These are phyloP conservation scores for Hypoxylon crocopeplum DNA, from an alignment of 495 filamentous ascomycete genomes.

Conservation along the genomic window DNA sequence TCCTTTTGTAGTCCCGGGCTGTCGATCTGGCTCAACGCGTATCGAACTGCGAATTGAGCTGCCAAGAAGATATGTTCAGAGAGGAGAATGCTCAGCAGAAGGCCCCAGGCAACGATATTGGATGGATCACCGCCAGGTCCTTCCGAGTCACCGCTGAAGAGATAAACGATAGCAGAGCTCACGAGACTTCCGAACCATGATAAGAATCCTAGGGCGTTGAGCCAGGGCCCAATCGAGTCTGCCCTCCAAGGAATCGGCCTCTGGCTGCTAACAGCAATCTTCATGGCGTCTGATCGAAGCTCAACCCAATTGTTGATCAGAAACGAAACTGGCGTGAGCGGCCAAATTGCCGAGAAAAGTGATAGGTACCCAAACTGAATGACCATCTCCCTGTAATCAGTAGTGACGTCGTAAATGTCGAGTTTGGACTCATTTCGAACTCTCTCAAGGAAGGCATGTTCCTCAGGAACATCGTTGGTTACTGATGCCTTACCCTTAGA, in stretches of 20 bases:
- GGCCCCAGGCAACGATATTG: constrained; percentile 77
- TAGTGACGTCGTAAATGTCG: constrained; percentile 82
- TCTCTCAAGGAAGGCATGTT: constrained; percentile 76
- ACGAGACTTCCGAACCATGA: constrained; percentile 92
- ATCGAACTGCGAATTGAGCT: constrained; percentile 71
- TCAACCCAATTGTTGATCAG: constrained; percentile 97
- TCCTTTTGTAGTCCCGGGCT: constrained; percentile 84
- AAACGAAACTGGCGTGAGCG: constrained; percentile 86
- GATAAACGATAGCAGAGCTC: constrained; percentile 81
- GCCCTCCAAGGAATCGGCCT: constrained; percentile 85
- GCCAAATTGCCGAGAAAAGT: constrained; percentile 93
- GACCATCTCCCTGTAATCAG: constrained; percentile 92
- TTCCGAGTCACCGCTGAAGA: constrained; percentile 75
- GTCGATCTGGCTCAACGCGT: constrained; percentile 79
- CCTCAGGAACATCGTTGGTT: constrained; percentile 68
- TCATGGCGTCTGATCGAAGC: constrained; percentile 89
- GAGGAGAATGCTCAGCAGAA: constrained; percentile 84
- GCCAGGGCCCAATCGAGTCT: constrained; percentile 95
- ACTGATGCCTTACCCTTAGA: constrained; percentile 54
- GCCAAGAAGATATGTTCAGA: constrained; percentile 86
- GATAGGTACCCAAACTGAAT: constrained; percentile 95
- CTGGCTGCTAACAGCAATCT: constrained; percentile 90
- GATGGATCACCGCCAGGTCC: constrained; percentile 60
- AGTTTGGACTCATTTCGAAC: constrained; percentile 90
- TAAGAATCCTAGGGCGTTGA: constrained; percentile 83